Percentiles rank a stretch among this genome's conserved stretches.
Evolutionary conservation across 1,139 yeast genomes (phyloP).

Genomic region (Yamadazyma triangularis): DNA sequence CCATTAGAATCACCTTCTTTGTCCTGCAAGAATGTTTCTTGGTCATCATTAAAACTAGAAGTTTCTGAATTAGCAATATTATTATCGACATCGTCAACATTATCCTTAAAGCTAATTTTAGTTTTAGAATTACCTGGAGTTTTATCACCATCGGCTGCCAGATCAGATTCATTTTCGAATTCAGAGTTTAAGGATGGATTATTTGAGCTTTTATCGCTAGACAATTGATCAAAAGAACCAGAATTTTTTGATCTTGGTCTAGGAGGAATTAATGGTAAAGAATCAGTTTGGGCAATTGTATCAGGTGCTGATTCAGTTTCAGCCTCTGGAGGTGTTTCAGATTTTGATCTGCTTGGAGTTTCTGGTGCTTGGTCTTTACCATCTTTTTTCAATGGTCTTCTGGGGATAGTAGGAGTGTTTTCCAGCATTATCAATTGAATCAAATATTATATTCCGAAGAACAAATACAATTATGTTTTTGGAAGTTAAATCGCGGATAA

Average conservation of each 20-base stretch:
- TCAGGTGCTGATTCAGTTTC: not conserved
- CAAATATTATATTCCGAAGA: not conserved
- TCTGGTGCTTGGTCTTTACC: not conserved
- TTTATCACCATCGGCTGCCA: constrained; percentile 26
- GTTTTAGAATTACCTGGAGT: constrained; percentile 34
- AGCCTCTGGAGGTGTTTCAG: not conserved
- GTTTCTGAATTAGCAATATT: constrained; percentile 12
- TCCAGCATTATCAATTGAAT: not conserved
- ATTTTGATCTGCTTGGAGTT: not conserved
- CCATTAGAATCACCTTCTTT: too few species aligned
- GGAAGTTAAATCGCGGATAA: too few species aligned
- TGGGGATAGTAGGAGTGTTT: constrained; percentile 9
- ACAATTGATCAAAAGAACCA: constrained; percentile 1
- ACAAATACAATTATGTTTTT: too few species aligned
- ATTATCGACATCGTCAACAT: constrained; percentile 16
- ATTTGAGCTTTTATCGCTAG: too few species aligned
- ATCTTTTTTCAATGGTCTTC: constrained; percentile 6
- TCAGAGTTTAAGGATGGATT: not conserved
- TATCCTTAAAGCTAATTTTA: constrained; percentile 28
- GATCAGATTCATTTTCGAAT: constrained; percentile 1
- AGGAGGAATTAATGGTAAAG: constrained; percentile 9
- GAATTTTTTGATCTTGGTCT: constrained; percentile 9
- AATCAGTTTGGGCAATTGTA: constrained; percentile 1
- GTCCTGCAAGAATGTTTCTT: constrained; percentile 31
- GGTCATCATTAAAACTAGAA: constrained; percentile 30